Evolutionary conservation across 2,329 filamentous ascomycete species (phyloP).

Genomic region (Fusarium clavum): DNA sequence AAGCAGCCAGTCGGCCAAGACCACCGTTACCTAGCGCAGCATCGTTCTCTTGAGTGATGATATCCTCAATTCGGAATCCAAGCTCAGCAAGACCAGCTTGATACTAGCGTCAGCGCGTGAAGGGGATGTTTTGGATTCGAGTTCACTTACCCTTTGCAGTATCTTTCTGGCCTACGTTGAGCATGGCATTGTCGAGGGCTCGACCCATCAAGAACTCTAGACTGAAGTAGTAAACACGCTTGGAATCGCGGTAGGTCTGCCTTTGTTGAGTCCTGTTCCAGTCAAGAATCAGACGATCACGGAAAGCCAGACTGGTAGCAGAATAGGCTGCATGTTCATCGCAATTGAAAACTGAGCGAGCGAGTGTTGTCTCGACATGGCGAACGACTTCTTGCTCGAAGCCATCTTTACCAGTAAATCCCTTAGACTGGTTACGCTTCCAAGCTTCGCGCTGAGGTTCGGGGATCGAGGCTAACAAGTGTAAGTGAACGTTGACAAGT

Average conservation of each 20-base stretch:
- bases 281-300: conserved; percentile 90
- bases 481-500: conserved; percentile 18
- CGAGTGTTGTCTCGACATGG: conserved; percentile 96
- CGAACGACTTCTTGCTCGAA: conserved; percentile 90
- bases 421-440: conserved; percentile 71
- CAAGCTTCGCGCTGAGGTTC: conserved; percentile 87
- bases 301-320: conserved; percentile 89
- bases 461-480: conserved; percentile 75
- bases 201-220: conserved; percentile 98
- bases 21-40: conserved; percentile 96
- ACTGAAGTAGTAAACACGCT: conserved; percentile 96
- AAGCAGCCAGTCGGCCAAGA: conserved; percentile 92
- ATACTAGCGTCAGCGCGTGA: neutral
- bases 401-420: conserved; percentile 82
- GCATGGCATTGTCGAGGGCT: conserved; percentile 97
- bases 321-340: conserved; percentile 94
- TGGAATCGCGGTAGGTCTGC: conserved; percentile 89
- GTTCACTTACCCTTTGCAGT: conserved; percentile 75
- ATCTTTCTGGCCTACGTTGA: conserved; percentile 92
- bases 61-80: conserved; percentile 96
- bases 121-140: neutral
- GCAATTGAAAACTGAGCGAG: conserved; percentile 97
- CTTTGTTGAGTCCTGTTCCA: conserved; percentile 99
- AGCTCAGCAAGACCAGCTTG: conserved; percentile 86
- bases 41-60: conserved; percentile 94